phyloP scores from a whole-genome alignment of 352 stramenopile genomes.

The Phytophthora pluvialis region DNA sequence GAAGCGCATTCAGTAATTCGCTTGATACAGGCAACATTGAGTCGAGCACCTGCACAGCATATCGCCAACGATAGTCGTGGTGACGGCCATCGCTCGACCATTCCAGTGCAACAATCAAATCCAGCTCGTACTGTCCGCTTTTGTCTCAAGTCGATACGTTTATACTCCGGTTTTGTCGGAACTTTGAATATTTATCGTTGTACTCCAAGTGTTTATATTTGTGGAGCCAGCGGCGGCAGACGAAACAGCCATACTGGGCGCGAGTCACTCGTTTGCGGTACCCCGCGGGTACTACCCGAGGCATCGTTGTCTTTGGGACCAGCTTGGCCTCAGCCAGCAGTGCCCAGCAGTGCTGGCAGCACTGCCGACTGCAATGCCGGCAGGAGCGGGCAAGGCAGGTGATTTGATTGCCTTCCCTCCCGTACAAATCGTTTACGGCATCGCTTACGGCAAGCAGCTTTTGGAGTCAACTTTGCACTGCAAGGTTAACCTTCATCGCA shows the following conservation, averaged over 20 bases:
- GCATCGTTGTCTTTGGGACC: no score
- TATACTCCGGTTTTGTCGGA: conserved; percentile 1
- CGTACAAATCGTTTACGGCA: not conserved
- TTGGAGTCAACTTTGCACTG: no score
- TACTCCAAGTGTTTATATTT: not conserved
- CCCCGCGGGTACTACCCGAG: no score
- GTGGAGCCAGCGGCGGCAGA: conserved; percentile 8
- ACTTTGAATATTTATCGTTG: not conserved
- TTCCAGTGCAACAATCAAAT: conserved; percentile 8
- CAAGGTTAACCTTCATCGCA: no score
- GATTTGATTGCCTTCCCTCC: no score
- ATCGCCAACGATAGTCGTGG: not conserved
- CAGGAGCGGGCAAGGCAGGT: conserved; percentile 1
- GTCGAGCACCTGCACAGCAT: not conserved
- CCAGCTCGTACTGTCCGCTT: not conserved
- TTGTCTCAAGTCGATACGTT: not conserved
- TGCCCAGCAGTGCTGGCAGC: not conserved
- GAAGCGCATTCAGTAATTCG: no score
- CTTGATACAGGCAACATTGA: not conserved
- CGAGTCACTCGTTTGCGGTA: conserved; percentile 10
- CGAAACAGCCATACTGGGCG: conserved; percentile 7
- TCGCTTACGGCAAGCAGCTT: not conserved
- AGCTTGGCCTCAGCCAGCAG: no score
- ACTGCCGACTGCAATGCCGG: not conserved
- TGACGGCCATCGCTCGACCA: not conserved